These are phyloP conservation scores for Lachnellula suecica DNA, from an alignment of 2,329 filamentous ascomycete genomes.

Conservation along the genomic window DNA sequence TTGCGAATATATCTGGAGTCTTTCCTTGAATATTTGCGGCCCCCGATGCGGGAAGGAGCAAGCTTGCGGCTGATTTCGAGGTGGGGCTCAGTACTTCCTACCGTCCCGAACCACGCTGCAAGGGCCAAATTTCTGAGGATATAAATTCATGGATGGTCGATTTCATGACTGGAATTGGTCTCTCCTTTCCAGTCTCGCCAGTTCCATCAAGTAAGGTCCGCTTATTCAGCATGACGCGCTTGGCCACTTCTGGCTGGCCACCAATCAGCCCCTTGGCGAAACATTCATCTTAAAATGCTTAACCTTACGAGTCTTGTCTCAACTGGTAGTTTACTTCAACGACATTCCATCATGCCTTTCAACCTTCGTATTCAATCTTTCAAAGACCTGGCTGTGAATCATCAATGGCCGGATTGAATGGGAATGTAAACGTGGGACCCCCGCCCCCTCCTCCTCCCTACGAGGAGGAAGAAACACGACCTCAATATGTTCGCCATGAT, in stretches of 20 bases:
- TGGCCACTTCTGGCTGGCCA: background rate
- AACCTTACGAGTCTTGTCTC: background rate
- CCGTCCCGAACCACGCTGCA: no score
- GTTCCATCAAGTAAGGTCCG: no score
- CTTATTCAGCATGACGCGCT: background rate
- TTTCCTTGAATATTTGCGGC: no score
- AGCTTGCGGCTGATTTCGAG: no score
- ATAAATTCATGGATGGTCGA: background rate
- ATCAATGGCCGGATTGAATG: background rate
- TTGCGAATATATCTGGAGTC: no score
- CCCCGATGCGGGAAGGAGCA: no score
- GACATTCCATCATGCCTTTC: conserved; percentile 45
- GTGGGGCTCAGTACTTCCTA: no score
- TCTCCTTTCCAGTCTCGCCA: no score
- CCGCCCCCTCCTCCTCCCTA: background rate
- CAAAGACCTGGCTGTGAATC: background rate
- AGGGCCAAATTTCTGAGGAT: no score
- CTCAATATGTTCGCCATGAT: background rate
- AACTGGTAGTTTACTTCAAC: background rate
- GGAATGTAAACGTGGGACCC: background rate
- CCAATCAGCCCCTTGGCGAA: background rate
- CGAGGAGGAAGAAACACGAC: background rate
- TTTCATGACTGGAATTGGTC: no score
- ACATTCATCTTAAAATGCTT: no score
- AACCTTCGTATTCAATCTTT: conserved; percentile 42